Conservation (phyloP, 1,284 basidiomycete species). For the Microbotryum violaceum region DNA sequence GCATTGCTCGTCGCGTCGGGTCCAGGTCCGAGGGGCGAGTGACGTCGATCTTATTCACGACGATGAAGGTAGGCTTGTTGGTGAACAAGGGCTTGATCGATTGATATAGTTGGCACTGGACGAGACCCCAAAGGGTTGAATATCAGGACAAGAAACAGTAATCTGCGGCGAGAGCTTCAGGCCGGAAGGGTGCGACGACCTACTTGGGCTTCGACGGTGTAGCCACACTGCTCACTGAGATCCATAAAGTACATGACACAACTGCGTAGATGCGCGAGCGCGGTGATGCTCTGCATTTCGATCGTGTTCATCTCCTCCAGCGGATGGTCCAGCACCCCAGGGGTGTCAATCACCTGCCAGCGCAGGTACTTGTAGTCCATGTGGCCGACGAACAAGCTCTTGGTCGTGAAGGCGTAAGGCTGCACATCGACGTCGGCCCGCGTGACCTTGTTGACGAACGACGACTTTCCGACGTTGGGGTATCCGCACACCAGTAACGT, state of each 20-base stretch:
- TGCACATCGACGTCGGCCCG: constrained; percentile 95
- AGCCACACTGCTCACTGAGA: constrained; percentile 90
- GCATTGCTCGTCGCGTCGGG: constrained; percentile 62
- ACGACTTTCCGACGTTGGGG: constrained; percentile 94
- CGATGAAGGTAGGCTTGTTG: constrained; percentile 82
- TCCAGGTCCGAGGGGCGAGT: constrained; percentile 71
- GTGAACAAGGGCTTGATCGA: constrained; percentile 93
- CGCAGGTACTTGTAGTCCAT: constrained; percentile 95
- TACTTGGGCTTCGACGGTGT: constrained; percentile 85
- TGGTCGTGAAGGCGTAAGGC: constrained; percentile 96
- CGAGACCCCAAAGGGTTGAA: not conserved
- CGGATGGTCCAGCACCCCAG: constrained; percentile 84
- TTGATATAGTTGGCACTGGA: constrained; percentile 88
- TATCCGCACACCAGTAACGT: constrained; percentile 93
- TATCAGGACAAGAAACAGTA: not conserved
- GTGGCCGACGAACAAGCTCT: constrained; percentile 91
- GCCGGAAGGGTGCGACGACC: constrained; percentile 31
- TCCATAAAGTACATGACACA: constrained; percentile 97
- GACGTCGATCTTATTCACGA: constrained; percentile 94
- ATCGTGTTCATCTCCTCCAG: constrained; percentile 99
- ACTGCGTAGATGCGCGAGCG: constrained; percentile 82
- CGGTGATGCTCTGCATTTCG: constrained; percentile 97
- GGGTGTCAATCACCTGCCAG: constrained; percentile 94
- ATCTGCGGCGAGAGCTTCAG: not conserved
- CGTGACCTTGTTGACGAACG: constrained; percentile 96